Evolutionary conservation across 257 asterid genomes (phyloP).

Genomic region (Solanum rostratum): DNA sequence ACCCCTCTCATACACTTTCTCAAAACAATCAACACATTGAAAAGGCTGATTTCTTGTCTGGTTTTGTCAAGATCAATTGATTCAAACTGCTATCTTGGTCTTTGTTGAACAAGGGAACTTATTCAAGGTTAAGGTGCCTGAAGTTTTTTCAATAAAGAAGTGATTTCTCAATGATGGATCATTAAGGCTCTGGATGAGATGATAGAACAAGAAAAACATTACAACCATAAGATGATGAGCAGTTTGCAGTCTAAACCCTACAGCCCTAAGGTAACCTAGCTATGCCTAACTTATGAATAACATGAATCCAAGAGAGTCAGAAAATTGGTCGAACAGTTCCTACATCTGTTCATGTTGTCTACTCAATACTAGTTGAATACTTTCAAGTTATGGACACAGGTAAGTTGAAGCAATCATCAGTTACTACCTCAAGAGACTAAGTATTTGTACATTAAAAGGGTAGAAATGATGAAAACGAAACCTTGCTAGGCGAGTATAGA

Average conservation of each 20-base stretch:
- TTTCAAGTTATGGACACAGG: not conserved
- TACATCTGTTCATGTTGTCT: not conserved
- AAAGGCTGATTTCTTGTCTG: too few relatives aligned
- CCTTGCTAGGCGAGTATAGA: slow-evolving; percentile 21
- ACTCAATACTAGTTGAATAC: not conserved
- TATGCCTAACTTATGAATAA: not conserved
- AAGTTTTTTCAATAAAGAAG: not conserved
- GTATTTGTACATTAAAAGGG: not conserved
- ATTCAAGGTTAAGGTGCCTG: not conserved
- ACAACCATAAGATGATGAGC: not conserved
- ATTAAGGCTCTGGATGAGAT: not conserved
- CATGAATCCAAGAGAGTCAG: not conserved
- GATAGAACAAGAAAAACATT: not conserved
- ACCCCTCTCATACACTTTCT: too few relatives aligned
- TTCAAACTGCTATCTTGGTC: too few relatives aligned
- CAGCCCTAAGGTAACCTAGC: not conserved
- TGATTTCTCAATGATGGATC: not conserved
- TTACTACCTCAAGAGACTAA: not conserved
- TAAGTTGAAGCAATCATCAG: not conserved
- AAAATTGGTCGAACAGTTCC: not conserved
- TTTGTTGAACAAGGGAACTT: not conserved
- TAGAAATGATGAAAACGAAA: not conserved
- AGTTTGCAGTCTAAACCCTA: not conserved
- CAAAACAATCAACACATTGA: too few relatives aligned
- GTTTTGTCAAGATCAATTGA: too few relatives aligned